Base-by-base conservation (phyloP, 805 yeast species). In the Candida sakaeoensis region DNA sequence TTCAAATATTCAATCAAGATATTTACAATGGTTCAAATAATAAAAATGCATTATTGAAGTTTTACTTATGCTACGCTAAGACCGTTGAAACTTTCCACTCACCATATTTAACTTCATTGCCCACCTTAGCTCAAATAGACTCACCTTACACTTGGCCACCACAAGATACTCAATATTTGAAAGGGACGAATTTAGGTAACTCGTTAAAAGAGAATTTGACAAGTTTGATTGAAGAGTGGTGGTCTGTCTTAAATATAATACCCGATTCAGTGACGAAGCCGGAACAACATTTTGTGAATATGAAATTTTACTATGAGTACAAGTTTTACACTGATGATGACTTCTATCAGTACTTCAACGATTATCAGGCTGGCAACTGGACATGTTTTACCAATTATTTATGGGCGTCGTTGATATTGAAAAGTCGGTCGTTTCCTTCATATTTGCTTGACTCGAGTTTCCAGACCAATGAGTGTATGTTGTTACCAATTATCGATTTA, bases 361-460 rank as follows among this genome's bases (percentile, higher is more conserved):
- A 54, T 3, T 28, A 46, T 1, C 37, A 53, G 2, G 40, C 50
- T 29, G 61, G 60, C 1, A 63, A 73, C 33, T 83, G 90, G 90
- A 71, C 79, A 1, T 68, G 79, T 41, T 83, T 85, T 50, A 66
- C 78, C 0, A 80, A 79, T 5, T 89, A 81, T 54, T 53, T 83
- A 4, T 90, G 96, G 96, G 79, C 95, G 0, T 63, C 74, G 30
- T 67, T 76, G 33, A 82, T 86, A 10, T 72, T 85, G 46, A 72
- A 80, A 8, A 81, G 95, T 1, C 72, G 97, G 46, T 84, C 93
- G 0, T 90, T 90, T 54, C 96, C 96, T 1, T 72, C 76, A 36
- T 59, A 85, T 28, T 52, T 88, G n/a, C 47, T 79, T n/a, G 52
- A 55, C 29, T 65, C 66, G 14, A 57, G 68, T 4, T 40, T 58